Conservation (phyloP, 371 early-diverging fungal species). For the Mucor irregularis region DNA sequence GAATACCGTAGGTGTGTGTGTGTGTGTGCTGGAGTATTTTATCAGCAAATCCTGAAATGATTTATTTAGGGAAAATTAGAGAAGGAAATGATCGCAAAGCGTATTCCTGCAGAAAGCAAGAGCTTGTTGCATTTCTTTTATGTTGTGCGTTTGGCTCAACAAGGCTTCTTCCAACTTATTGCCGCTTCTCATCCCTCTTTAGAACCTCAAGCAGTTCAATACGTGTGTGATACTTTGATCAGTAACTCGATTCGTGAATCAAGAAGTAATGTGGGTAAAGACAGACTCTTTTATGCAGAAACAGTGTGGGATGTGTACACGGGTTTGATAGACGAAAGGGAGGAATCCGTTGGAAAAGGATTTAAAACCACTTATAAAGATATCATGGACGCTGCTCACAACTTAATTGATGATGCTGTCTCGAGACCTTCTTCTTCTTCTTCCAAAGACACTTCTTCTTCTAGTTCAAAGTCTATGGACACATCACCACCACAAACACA, state of each 20-base stretch:
- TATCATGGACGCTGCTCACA: background rate
- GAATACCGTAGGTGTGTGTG: too few relatives aligned
- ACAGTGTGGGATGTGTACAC: too few relatives aligned
- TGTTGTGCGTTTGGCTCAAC: constrained; percentile 20
- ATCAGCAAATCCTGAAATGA: background rate
- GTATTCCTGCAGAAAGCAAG: background rate
- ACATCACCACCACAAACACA: background rate
- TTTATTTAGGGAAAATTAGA: background rate
- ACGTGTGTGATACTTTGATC: constrained; percentile 16
- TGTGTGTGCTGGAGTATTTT: too few relatives aligned
- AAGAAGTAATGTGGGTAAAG: background rate
- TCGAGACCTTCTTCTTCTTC: too few relatives aligned
- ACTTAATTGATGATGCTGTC: background rate
- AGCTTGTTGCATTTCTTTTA: constrained; percentile 18
- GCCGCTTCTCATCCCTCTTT: constrained; percentile 1
- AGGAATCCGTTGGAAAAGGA: constrained; percentile 12
- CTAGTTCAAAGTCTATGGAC: background rate
- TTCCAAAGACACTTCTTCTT: too few relatives aligned
- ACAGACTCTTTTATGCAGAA: background rate
- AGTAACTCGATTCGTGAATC: background rate
- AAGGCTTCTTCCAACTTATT: constrained; percentile 18
- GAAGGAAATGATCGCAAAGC: too few relatives aligned
- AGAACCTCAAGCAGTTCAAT: constrained; percentile 17
- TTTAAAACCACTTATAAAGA: constrained; percentile 21
- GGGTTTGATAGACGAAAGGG: background rate